These are phyloP conservation scores for Tolypocladium inflatum DNA, from an alignment of 2,329 filamentous ascomycete genomes.

Conservation along the genomic window DNA sequence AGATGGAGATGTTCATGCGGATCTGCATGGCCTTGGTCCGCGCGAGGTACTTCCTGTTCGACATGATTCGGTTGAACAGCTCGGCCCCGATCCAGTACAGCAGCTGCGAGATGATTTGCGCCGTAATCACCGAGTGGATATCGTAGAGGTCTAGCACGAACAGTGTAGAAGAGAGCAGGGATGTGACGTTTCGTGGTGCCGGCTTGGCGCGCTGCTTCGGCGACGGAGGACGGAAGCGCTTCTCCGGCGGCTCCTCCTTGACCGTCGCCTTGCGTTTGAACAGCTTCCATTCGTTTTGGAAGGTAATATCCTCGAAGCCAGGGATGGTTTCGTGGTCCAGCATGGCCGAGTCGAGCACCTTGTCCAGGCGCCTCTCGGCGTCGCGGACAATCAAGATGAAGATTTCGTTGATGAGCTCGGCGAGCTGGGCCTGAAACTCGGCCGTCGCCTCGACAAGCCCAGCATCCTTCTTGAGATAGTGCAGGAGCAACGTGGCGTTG, in stretches of 20 bases:
- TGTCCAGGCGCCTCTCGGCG: slow-evolving; percentile 91
- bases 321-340: slow-evolving; percentile 97
- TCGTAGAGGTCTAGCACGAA: slow-evolving; percentile 99
- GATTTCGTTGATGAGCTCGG: slow-evolving; percentile 94
- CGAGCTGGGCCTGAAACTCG: slow-evolving; percentile 85
- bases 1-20: slow-evolving; percentile 90
- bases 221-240: slow-evolving; percentile 83
- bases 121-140: slow-evolving; percentile 90
- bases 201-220: slow-evolving; percentile 88
- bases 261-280: slow-evolving; percentile 87
- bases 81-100: slow-evolving; percentile 95
- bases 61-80: slow-evolving; percentile 97
- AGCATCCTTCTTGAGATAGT: slow-evolving; percentile 91
- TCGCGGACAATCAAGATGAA: slow-evolving; percentile 97
- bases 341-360: slow-evolving; percentile 87
- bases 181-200: slow-evolving; percentile 90
- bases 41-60: slow-evolving; percentile 85
- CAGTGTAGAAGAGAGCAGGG: slow-evolving; percentile 85
- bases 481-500: slow-evolving; percentile 87
- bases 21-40: slow-evolving; percentile 99
- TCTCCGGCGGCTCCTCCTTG: slow-evolving; percentile 84
- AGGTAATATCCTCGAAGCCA: slow-evolving; percentile 91
- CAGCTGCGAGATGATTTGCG: slow-evolving; percentile 85
- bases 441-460: slow-evolving; percentile 72
- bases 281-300: slow-evolving; percentile 97